Evolutionary conservation across 805 yeast genomes (phyloP).

Genomic region (Teunomyces aglyptinius): DNA sequence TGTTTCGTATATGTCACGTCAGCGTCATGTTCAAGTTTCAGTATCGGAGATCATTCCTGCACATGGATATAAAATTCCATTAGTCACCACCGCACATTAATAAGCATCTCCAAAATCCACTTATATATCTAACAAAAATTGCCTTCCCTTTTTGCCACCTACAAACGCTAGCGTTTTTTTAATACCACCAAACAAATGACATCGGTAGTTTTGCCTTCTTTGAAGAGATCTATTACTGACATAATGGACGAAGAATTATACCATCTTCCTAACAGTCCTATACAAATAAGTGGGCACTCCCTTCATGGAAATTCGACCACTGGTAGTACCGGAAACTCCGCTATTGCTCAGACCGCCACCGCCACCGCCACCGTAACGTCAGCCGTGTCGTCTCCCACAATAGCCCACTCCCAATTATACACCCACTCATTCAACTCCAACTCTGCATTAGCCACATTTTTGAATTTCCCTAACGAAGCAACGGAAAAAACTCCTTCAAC

Average conservation of each 20-base stretch:
- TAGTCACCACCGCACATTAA: slow-evolving; percentile 7
- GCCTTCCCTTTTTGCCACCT: slow-evolving; percentile 4
- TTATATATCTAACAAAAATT: slow-evolving; percentile 6
- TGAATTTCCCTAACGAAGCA: slow-evolving; percentile 32
- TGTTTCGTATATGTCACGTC: not conserved
- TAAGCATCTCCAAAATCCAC: slow-evolving; percentile 7
- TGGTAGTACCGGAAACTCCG: not conserved
- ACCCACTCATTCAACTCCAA: slow-evolving; percentile 15
- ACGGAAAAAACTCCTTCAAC: slow-evolving; percentile 17
- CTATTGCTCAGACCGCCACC: slow-evolving; percentile 8
- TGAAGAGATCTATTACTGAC: slow-evolving; percentile 54
- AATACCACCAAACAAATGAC: slow-evolving; percentile 32
- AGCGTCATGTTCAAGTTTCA: not conserved
- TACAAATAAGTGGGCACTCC: slow-evolving; percentile 8
- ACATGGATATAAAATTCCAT: slow-evolving; percentile 3
- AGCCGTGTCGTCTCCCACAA: slow-evolving; percentile 9
- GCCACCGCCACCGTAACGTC: slow-evolving; percentile 10
- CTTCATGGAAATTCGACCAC: not conserved
- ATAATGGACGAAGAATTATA: slow-evolving; percentile 61
- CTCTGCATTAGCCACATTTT: slow-evolving; percentile 10
- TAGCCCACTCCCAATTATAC: slow-evolving; percentile 9
- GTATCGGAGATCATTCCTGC: slow-evolving; percentile 1
- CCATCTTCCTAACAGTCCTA: slow-evolving; percentile 31
- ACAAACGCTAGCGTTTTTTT: slow-evolving; percentile 1
- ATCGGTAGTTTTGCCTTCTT: slow-evolving; percentile 47